Percentiles rank a stretch among this genome's conserved stretches.
These are phyloP conservation scores for Asterionellopsis glacialis DNA, from an alignment of 108 stramenopile species.

Conservation along the genomic window DNA sequence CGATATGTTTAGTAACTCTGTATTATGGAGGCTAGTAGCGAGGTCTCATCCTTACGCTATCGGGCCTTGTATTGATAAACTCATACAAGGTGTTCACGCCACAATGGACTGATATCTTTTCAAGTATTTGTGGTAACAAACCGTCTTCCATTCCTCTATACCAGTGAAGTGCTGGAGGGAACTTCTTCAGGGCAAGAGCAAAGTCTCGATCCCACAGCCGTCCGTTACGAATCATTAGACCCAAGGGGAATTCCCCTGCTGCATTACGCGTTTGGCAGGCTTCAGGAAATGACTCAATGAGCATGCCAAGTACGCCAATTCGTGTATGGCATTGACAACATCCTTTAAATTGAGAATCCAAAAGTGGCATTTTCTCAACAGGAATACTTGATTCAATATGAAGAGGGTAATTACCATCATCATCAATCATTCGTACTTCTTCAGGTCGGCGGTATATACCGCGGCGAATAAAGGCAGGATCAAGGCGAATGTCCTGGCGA, in stretches of 20 bases:
- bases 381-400: conserved; percentile 53
- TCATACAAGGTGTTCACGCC: conserved; percentile 31
- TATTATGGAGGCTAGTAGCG: no score
- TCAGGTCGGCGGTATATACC: conserved; percentile 36
- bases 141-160: conserved; percentile 23
- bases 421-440: conserved; percentile 27
- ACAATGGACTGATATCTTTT: conserved; percentile 29
- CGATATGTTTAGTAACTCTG: no score
- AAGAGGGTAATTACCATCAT: conserved; percentile 38
- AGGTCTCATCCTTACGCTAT: conserved; percentile 4
- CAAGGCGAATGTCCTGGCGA: conserved; percentile 36
- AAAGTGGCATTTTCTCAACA: conserved; percentile 43
- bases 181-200: conserved; percentile 25
- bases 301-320: conserved; percentile 20
- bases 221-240: conserved; percentile 43
- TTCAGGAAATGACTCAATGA: conserved; percentile 33
- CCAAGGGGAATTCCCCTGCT: conserved; percentile 34
- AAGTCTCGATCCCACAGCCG: conserved; percentile 31
- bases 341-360: conserved; percentile 13
- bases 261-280: conserved; percentile 28
- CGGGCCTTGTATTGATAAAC: conserved; percentile 29
- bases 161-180: conserved; percentile 47
- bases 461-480: conserved; percentile 46
- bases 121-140: conserved; percentile 22
- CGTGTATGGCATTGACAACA: conserved; percentile 26